Evolutionary conservation across 2,329 filamentous ascomycete species (phyloP).

Genomic region (Botryosphaeria dothidea): DNA sequence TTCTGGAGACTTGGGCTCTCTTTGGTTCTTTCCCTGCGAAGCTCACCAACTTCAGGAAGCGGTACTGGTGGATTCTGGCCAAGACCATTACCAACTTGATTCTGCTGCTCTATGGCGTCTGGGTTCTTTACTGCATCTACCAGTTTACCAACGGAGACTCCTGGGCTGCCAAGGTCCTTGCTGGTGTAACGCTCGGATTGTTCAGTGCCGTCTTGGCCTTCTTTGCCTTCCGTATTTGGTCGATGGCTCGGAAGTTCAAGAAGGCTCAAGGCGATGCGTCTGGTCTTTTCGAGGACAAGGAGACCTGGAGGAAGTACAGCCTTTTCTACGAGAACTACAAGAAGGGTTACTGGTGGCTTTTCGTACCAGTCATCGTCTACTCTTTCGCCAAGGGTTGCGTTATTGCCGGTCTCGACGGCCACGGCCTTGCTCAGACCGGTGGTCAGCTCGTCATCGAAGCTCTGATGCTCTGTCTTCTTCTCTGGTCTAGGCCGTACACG

Average conservation of each 20-base stretch:
- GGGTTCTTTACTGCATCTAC: slow-evolving; percentile 94
- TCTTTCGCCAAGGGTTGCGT: slow-evolving; percentile 86
- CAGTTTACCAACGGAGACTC: slow-evolving; percentile 94
- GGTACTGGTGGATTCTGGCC: slow-evolving; percentile 92
- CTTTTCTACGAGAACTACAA: slow-evolving; percentile 97
- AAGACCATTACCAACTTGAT: slow-evolving; percentile 89
- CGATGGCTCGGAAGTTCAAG: slow-evolving; percentile 72
- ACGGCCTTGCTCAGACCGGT: slow-evolving; percentile 78
- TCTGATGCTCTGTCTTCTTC: slow-evolving; percentile 73
- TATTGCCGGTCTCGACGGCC: slow-evolving; percentile 80
- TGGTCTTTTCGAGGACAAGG: slow-evolving; percentile 82
- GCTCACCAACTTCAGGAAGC: slow-evolving; percentile 82
- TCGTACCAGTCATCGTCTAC: slow-evolving; percentile 86
- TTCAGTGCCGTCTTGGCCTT: slow-evolving; percentile 82
- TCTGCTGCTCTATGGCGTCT: slow-evolving; percentile 87
- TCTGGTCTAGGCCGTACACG: slow-evolving; percentile 86
- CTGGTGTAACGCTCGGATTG: slow-evolving; percentile 74
- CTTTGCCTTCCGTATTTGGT: slow-evolving; percentile 83
- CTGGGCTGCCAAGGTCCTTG: slow-evolving; percentile 84
- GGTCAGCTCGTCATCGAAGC: slow-evolving; percentile 80
- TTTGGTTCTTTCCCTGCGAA: slow-evolving; percentile 81
- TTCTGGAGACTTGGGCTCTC: slow-evolving; percentile 89
- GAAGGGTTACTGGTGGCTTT: slow-evolving; percentile 95
- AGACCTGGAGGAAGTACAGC: slow-evolving; percentile 92
- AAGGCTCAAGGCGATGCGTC: slow-evolving; percentile 70